A percentile compares a stretch with the other conserved stretches of the same genome.
phyloP scores from a whole-genome alignment of 2,329 filamentous ascomycete genomes.

The Penicillium sp. region DNA sequence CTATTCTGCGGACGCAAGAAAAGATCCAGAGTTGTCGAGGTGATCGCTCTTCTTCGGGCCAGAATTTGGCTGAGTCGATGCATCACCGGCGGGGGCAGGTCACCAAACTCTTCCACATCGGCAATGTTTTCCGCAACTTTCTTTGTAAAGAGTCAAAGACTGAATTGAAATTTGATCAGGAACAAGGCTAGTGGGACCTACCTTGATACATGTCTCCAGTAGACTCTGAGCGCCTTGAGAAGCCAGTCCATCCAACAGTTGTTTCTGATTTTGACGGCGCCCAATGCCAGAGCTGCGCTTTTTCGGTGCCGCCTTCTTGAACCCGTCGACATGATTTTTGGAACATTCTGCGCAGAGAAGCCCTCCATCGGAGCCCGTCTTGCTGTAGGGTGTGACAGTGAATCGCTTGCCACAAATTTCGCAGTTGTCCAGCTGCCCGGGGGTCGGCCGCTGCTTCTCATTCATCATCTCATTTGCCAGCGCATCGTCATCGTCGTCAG shows the following conservation, averaged over 20 bases:
- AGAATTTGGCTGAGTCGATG: constrained; percentile 64
- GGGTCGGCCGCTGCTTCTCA: constrained; percentile 60
- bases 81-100: constrained; percentile 59
- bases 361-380: constrained; percentile 77
- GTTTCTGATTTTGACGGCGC: constrained; percentile 77
- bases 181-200: constrained; percentile 19
- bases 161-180: not conserved
- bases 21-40: constrained; percentile 45
- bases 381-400: constrained; percentile 87
- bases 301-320: constrained; percentile 59
- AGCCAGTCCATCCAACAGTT: constrained; percentile 72
- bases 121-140: constrained; percentile 65
- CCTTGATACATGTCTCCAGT: constrained; percentile 61
- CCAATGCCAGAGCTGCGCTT: constrained; percentile 58
- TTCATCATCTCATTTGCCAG: constrained; percentile 56
- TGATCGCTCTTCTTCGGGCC: constrained; percentile 63
- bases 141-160: constrained; percentile 22
- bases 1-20: constrained; percentile 57
- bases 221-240: constrained; percentile 46
- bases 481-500: constrained; percentile 49
- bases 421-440: constrained; percentile 87
- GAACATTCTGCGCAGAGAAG: constrained; percentile 83
- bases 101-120: constrained; percentile 66
- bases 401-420: constrained; percentile 84
- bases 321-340: constrained; percentile 68